These are phyloP conservation scores for Venturia effusa DNA, from an alignment of 2,329 filamentous ascomycete species.

Conservation along the genomic window DNA sequence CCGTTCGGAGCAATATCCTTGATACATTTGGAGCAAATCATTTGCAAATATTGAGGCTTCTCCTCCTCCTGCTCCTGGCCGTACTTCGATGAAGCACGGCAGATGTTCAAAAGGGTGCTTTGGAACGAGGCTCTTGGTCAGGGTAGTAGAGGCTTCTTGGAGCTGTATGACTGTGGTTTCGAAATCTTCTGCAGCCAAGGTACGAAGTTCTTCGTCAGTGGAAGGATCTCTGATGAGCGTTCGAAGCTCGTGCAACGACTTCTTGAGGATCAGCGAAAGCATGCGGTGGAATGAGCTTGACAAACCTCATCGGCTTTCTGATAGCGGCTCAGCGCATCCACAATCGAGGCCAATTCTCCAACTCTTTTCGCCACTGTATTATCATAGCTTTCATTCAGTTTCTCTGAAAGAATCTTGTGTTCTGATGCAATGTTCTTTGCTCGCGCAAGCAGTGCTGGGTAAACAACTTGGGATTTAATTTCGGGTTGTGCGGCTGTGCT, in stretches of 20 bases:
- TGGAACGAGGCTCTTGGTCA: slow-evolving; percentile 73
- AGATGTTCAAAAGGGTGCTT: slow-evolving; percentile 82
- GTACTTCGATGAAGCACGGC: slow-evolving; percentile 83
- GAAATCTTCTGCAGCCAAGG: slow-evolving; percentile 59
- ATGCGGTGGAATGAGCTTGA: slow-evolving; percentile 4
- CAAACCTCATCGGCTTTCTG: slow-evolving; percentile 46
- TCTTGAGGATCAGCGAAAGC: slow-evolving; percentile 3
- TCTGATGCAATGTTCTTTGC: slow-evolving; percentile 45
- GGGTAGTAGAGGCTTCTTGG: slow-evolving; percentile 49
- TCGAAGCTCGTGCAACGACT: slow-evolving; percentile 58
- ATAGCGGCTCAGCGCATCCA: slow-evolving; percentile 44
- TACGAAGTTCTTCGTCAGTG: slow-evolving; percentile 48
- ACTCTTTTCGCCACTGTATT: slow-evolving; percentile 44
- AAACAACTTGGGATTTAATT: slow-evolving; percentile 27
- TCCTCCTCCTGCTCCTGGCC: slow-evolving; percentile 81
- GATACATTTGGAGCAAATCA: slow-evolving; percentile 84
- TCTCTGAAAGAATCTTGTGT: slow-evolving; percentile 41
- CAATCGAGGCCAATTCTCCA: slow-evolving; percentile 43
- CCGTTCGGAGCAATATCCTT: slow-evolving; percentile 58
- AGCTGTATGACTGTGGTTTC: slow-evolving; percentile 52
- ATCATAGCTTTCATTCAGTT: slow-evolving; percentile 45
- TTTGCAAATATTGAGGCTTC: slow-evolving; percentile 88
- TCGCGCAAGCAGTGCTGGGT: slow-evolving; percentile 43
- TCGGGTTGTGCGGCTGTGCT: not conserved
- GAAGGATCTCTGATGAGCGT: slow-evolving; percentile 60